Base-by-base conservation (phyloP, 495 filamentous ascomycete species). In the Penicillium cosmopolitanum region DNA sequence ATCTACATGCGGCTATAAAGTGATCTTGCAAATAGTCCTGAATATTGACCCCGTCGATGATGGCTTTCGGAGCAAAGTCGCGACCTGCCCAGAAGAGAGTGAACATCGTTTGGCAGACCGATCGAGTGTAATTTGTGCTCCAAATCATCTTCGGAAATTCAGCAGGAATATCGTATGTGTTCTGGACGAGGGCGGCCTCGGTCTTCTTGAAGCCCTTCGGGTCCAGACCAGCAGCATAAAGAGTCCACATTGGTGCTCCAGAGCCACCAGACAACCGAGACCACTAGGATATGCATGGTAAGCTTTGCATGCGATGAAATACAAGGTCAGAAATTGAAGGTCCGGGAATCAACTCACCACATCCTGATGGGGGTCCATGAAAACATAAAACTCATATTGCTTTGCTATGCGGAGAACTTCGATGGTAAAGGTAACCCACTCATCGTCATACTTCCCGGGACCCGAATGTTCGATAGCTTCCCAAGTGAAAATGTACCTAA, bases 71-170 rank as follows among this genome's bases (percentile, higher is more conserved):
- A 9, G 96, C 91, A 79, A 97, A 98, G 64, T 94, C 91, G 51
- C 82, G 82, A n/a, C 95, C 95, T 9, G 80, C 96, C 73, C 93
- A 98, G 76, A 97, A 98, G 34, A 97, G 73, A 0, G 95, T 97
- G 67, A 97, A 98, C 65, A 98, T 93, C 46, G 91, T 91, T 61
- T 91, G 90, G 53, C 91, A 91, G 6, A 88, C 92, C 25, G 97
- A 79, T 42, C 96, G 87, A 48, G 85, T 89, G 66, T 98, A 98
- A 66, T 98, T 98, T 21, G 95, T 98, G 48, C 93, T 91, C 95
- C 95, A 98, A 19, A 97, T 92, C 95, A 98, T 98, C 75, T 98
- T 98, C 4, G 95, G 96, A 67, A 95, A 98, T 3, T 86, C 82
- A 5, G 85, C 86, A 16, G 93, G 91, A 36, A 96, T 82, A n/a